These are phyloP conservation scores for Penicillium sp. DNA, from an alignment of 2,329 filamentous ascomycete species.

Conservation along the genomic window DNA sequence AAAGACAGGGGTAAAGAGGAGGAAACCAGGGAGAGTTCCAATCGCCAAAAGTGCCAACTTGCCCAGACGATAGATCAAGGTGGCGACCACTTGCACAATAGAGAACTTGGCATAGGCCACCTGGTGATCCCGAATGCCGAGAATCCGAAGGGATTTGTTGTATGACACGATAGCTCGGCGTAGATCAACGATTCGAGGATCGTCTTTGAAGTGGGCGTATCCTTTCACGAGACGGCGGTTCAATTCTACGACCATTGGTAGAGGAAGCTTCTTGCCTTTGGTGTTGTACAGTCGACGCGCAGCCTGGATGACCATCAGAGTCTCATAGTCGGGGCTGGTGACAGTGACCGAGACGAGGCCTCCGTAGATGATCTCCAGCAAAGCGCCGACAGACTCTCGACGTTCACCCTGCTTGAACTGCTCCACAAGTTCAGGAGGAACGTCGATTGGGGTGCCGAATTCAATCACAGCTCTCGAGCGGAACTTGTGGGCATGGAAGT, in stretches of 20 bases:
- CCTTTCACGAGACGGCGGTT: constrained; percentile 89
- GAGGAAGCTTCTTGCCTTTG: constrained; percentile 87
- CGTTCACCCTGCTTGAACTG: constrained; percentile 82
- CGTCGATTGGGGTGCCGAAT: constrained; percentile 86
- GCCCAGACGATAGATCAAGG: constrained; percentile 74
- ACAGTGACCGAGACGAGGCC: constrained; percentile 86
- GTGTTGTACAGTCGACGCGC: constrained; percentile 91
- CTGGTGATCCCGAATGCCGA: constrained; percentile 91
- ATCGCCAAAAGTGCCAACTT: constrained; percentile 77
- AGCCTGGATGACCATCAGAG: constrained; percentile 94
- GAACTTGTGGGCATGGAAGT: constrained; percentile 99
- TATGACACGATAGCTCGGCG: constrained; percentile 78
- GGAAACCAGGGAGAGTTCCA: constrained; percentile 79
- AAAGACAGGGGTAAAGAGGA: constrained; percentile 88
- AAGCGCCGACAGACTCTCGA: constrained; percentile 80
- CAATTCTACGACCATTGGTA: constrained; percentile 90
- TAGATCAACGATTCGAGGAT: constrained; percentile 76
- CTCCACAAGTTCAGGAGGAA: constrained; percentile 78
- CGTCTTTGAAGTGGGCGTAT: constrained; percentile 89
- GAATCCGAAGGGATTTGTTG: constrained; percentile 80
- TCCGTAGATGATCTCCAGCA: constrained; percentile 85
- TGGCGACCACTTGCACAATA: constrained; percentile 71
- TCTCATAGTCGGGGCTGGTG: constrained; percentile 91
- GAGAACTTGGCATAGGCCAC: constrained; percentile 88
- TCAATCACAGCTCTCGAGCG: constrained; percentile 93